phyloP scores from a whole-genome alignment of 2,329 filamentous ascomycete genomes.

The Stagonosporopsis rhizophila region DNA sequence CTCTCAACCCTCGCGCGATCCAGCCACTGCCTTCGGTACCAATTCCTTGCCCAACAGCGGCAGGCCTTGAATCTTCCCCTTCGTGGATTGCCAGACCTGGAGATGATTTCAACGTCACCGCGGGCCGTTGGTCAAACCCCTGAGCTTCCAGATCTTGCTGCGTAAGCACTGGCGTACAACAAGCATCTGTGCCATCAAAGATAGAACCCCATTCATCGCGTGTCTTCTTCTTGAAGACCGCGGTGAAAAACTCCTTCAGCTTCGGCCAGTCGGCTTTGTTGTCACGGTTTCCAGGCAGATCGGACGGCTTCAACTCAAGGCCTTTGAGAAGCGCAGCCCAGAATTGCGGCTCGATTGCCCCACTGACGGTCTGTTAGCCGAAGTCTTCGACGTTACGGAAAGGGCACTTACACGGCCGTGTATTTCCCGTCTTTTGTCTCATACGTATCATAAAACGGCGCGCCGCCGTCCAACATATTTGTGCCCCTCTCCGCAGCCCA shows the following conservation, averaged over 20 bases:
- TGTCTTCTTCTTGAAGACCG: conserved; percentile 72
- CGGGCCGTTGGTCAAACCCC: conserved; percentile 73
- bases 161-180: conserved; percentile 84
- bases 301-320: conserved; percentile 62
- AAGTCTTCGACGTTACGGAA: not conserved
- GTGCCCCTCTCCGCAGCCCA: conserved; percentile 72
- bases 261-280: conserved; percentile 72
- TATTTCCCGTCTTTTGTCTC: conserved; percentile 79
- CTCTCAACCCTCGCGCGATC: conserved; percentile 62
- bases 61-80: conserved; percentile 49
- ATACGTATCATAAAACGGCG: conserved; percentile 90
- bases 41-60: conserved; percentile 66
- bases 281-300: conserved; percentile 59
- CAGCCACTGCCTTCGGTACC: conserved; percentile 75
- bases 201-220: conserved; percentile 81
- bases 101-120: conserved; percentile 72
- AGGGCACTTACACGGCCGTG: conserved; percentile 70
- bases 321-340: conserved; percentile 72
- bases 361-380: conserved; percentile 49
- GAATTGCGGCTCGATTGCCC: conserved; percentile 88
- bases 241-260: conserved; percentile 67
- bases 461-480: conserved; percentile 83
- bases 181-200: conserved; percentile 92
- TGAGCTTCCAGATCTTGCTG: conserved; percentile 73
- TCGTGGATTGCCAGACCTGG: conserved; percentile 70